phyloP scores from a whole-genome alignment of 805 yeast species.

The Pichia pseudocactophila region DNA sequence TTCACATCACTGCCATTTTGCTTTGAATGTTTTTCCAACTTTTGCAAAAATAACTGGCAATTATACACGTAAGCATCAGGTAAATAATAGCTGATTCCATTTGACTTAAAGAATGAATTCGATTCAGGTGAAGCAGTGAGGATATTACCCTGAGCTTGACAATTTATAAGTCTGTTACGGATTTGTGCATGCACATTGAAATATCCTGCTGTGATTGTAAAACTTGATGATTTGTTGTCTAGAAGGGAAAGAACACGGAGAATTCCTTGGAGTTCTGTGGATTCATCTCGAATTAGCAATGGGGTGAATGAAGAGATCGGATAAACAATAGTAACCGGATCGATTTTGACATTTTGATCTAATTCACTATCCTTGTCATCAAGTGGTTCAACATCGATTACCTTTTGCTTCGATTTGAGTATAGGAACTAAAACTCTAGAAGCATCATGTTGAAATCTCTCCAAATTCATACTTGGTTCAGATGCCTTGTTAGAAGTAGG shows the following conservation, averaged over 20 bases:
- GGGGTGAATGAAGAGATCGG: constrained; percentile 93
- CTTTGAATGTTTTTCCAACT: constrained; percentile 27
- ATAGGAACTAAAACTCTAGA: constrained; percentile 50
- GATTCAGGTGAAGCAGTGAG: constrained; percentile 92
- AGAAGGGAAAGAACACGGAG: constrained; percentile 49
- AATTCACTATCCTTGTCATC: constrained; percentile 5
- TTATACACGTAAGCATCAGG: constrained; percentile 83
- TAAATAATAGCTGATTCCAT: constrained; percentile 69
- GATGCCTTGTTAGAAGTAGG: constrained; percentile 56
- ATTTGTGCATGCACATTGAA: constrained; percentile 83
- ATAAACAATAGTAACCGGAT: constrained; percentile 57
- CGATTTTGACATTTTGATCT: constrained; percentile 4
- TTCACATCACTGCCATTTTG: not conserved
- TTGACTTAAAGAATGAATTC: constrained; percentile 81
- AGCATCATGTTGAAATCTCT: constrained; percentile 46
- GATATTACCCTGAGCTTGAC: constrained; percentile 56
- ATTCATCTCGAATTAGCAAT: constrained; percentile 50
- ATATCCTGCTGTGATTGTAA: constrained; percentile 95
- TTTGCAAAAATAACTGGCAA: constrained; percentile 57
- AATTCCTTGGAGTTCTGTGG: constrained; percentile 77
- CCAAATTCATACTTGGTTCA: constrained; percentile 54
- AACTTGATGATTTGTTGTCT: constrained; percentile 46
- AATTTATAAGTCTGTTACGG: constrained; percentile 44
- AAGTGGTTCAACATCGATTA: constrained; percentile 8
- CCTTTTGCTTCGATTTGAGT: constrained; percentile 34